Percentiles rank a stretch among this genome's conserved stretches.
Evolutionary conservation across 2,329 filamentous ascomycete genomes (phyloP).

Genomic region (Davidsoniella virescens): DNA sequence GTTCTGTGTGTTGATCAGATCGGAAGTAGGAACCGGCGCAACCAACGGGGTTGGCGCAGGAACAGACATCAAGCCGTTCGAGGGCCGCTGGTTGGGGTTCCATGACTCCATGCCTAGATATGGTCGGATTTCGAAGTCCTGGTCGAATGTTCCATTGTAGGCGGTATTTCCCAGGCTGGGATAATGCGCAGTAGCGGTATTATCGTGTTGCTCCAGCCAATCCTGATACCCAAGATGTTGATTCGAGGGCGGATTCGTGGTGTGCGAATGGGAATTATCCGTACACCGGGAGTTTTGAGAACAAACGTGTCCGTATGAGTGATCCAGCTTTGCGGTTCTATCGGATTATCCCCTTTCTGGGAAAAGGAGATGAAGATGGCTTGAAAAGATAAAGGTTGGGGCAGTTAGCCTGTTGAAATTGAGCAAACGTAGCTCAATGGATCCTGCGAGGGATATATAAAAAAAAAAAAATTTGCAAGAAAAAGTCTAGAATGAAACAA

Average conservation of each 20-base stretch:
- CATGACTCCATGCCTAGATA: neutral
- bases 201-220: neutral
- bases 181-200: too few species aligned
- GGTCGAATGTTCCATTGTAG: neutral
- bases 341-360: conserved; percentile 7
- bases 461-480: neutral
- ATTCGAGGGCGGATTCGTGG: neutral
- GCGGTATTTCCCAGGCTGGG: too few species aligned
- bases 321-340: conserved; percentile 9
- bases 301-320: conserved; percentile 3
- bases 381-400: conserved; percentile 4
- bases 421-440: conserved; percentile 5
- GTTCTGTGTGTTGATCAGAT: too few species aligned
- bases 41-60: too few species aligned
- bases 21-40: too few species aligned
- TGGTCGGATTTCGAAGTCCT: conserved; percentile 3
- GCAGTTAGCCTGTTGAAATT: conserved; percentile 1
- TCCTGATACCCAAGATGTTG: neutral
- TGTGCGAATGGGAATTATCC: conserved; percentile 7
- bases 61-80: neutral
- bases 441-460: neutral
- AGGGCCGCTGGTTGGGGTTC: neutral
- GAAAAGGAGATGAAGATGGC: conserved; percentile 8
- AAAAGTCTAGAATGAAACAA: neutral
- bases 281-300: conserved; percentile 8